A percentile compares a stretch with the other conserved stretches of the same genome.
phyloP scores from a whole-genome alignment of 164 flowering plant genomes.

The Macadamia integrifolia region DNA sequence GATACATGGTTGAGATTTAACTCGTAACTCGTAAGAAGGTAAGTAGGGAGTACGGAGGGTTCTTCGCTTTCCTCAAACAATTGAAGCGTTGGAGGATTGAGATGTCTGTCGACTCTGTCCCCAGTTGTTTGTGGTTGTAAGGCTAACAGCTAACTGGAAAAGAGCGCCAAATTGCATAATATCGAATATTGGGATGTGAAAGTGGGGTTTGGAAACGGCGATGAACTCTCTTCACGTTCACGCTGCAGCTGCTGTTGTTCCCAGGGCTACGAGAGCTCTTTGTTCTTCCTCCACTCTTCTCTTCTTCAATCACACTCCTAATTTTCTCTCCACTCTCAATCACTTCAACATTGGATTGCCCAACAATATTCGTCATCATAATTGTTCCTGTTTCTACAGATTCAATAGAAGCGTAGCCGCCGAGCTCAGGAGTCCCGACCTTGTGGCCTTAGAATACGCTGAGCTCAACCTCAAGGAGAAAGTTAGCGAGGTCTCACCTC shows the following conservation, averaged over 20 bases:
- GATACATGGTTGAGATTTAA: too few species aligned
- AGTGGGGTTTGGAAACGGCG: background rate
- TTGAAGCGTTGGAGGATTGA: too few species aligned
- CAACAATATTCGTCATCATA: background rate
- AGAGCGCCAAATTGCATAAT: too few species aligned
- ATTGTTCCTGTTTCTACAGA: conserved; percentile 2
- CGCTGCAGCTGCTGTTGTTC: background rate
- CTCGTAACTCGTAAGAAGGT: too few species aligned
- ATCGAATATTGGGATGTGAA: too few species aligned
- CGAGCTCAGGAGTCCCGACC: conserved; percentile 39
- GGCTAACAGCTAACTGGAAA: too few species aligned
- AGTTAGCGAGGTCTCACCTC: conserved; percentile 30
- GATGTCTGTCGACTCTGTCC: too few species aligned
- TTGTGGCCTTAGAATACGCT: conserved; percentile 64
- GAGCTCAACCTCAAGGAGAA: conserved; percentile 56
- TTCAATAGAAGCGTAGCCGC: conserved; percentile 3
- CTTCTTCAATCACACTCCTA: background rate
- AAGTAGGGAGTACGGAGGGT: too few species aligned
- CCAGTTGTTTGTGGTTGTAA: too few species aligned
- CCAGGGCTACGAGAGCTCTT: background rate
- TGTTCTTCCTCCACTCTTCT: background rate
- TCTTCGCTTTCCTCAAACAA: too few species aligned
- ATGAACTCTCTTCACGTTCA: background rate
- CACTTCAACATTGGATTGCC: background rate
- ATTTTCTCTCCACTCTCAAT: background rate